Evolutionary conservation across 306 rosid genomes (phyloP).

Genomic region (Datisca glomerata): DNA sequence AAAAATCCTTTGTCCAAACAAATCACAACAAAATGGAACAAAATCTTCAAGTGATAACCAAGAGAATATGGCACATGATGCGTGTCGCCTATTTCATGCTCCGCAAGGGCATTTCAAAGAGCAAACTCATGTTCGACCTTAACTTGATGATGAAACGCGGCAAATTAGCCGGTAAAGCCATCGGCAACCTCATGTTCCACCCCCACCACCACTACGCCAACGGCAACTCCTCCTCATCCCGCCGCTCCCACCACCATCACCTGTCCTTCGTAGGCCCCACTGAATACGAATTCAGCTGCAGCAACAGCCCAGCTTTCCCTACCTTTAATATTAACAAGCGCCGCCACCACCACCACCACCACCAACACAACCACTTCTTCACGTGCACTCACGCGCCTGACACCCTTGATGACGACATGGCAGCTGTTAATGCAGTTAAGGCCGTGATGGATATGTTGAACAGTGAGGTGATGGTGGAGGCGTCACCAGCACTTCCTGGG

Average conservation of each 20-base stretch:
- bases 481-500: constrained; percentile 49
- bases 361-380: constrained; percentile 27
- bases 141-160: constrained; percentile 69
- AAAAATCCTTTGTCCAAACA: not conserved
- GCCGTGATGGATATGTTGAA: constrained; percentile 43
- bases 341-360: constrained; percentile 18
- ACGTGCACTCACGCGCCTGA: constrained; percentile 34
- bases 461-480: constrained; percentile 13
- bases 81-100: constrained; percentile 9
- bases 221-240: constrained; percentile 10
- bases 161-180: constrained; percentile 77
- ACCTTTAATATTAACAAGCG: constrained; percentile 30
- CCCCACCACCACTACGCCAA: constrained; percentile 18
- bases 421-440: constrained; percentile 20
- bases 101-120: constrained; percentile 55
- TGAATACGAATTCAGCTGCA: constrained; percentile 93
- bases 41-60: constrained; percentile 15
- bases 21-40: constrained; percentile 22
- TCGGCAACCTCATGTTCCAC: constrained; percentile 53
- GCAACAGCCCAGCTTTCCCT: constrained; percentile 49
- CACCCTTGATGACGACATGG: constrained; percentile 44
- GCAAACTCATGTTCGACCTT: constrained; percentile 48
- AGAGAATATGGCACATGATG: constrained; percentile 2
- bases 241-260: not conserved
- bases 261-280: constrained; percentile 15